phyloP scores from a whole-genome alignment of 2,329 filamentous ascomycete species.

The Penicillium nordicum region DNA sequence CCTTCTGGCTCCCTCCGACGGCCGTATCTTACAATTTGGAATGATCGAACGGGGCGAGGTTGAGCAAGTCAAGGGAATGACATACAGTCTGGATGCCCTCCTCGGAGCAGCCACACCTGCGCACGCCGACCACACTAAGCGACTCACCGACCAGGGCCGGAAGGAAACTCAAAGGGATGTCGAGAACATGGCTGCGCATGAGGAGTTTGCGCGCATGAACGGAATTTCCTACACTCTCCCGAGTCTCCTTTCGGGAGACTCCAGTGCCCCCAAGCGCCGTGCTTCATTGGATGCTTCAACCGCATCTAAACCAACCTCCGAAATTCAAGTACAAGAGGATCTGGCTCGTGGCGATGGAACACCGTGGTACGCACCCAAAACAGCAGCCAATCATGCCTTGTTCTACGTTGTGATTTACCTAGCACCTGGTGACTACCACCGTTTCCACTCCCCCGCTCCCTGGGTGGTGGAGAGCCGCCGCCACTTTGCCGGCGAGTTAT shows the following conservation, averaged over 20 bases:
- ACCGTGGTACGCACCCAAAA: constrained; percentile 68
- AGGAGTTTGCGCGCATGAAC: constrained; percentile 91
- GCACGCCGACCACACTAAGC: constrained; percentile 39
- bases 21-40: constrained; percentile 86
- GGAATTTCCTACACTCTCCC: constrained; percentile 94
- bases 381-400: constrained; percentile 62
- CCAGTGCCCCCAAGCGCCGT: constrained; percentile 45
- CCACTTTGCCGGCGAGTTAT: constrained; percentile 97
- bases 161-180: constrained; percentile 44
- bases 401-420: constrained; percentile 97
- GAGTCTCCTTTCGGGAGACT: constrained; percentile 71
- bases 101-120: constrained; percentile 62
- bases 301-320: constrained; percentile 63
- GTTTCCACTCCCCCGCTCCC: constrained; percentile 90
- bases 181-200: constrained; percentile 71
- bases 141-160: constrained; percentile 31
- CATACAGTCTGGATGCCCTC: constrained; percentile 90
- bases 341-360: constrained; percentile 64
- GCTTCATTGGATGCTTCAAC: constrained; percentile 70
- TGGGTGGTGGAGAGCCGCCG: constrained; percentile 94
- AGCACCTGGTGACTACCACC: constrained; percentile 95
- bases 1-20: constrained; percentile 84
- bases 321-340: constrained; percentile 79
- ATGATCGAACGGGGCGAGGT: constrained; percentile 90
- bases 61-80: constrained; percentile 98